Percentiles rank a stretch among this genome's conserved stretches.
Conservation (phyloP, 83 land plant genomes). For the Thuja plicata region DNA sequence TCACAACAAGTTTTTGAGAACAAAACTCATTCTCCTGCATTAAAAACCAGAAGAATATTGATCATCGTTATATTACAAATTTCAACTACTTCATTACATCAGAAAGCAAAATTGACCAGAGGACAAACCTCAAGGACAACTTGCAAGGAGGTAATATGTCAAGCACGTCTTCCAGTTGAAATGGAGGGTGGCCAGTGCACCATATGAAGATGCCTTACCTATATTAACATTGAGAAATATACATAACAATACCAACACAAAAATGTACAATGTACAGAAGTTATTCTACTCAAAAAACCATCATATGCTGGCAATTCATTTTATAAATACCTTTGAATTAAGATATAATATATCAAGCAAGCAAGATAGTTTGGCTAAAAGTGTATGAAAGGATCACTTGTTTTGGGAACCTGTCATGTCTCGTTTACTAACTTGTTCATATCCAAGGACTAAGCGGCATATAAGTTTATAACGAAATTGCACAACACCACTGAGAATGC, state of each 20-base stretch:
- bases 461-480: background rate
- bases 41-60: background rate
- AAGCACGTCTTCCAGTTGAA: background rate
- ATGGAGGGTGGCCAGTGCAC: background rate
- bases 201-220: background rate
- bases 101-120: background rate
- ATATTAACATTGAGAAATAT: background rate
- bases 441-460: background rate
- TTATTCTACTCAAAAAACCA: too few relatives aligned
- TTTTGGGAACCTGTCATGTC: background rate
- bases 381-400: background rate
- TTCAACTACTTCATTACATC: background rate
- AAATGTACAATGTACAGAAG: too few relatives aligned
- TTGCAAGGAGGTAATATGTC: background rate
- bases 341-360: too few relatives aligned
- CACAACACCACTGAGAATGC: background rate
- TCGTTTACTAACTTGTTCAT: background rate
- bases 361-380: too few relatives aligned
- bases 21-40: background rate
- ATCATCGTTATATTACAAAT: background rate
- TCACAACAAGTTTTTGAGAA: background rate
- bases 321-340: too few relatives aligned
- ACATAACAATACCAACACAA: background rate
- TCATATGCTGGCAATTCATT: too few relatives aligned
- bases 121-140: background rate